Conservation (phyloP, 805 yeast species). For the Saccharomycopsis sp. region DNA sequence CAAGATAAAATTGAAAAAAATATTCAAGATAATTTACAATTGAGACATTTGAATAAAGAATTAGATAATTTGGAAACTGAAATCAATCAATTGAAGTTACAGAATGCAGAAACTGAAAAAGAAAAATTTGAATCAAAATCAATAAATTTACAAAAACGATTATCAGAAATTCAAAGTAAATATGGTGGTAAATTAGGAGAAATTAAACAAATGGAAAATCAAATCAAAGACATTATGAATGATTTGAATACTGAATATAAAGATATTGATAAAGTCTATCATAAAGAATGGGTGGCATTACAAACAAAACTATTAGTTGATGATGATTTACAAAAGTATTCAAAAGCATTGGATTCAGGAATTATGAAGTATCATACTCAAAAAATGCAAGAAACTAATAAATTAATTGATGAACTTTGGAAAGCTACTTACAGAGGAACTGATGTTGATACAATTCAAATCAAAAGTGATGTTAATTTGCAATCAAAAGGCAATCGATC, state of each 20-base stretch:
- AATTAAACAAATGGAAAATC: constrained; percentile 70
- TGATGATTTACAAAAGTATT: constrained; percentile 72
- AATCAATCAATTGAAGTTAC: constrained; percentile 37
- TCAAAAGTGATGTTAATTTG: constrained; percentile 54
- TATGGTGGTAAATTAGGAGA: constrained; percentile 81
- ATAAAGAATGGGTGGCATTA: constrained; percentile 60
- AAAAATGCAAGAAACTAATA: constrained; percentile 88
- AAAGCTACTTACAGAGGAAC: constrained; percentile 88
- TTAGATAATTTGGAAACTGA: constrained; percentile 20
- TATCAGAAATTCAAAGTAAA: constrained; percentile 46
- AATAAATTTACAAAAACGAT: constrained; percentile 35
- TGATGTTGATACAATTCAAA: constrained; percentile 84
- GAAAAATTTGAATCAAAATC: constrained; percentile 50
- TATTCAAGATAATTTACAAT: constrained; percentile 16
- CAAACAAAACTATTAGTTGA: constrained; percentile 69
- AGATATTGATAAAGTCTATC: constrained; percentile 52
- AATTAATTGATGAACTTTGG: constrained; percentile 87
- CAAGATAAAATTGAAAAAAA: constrained; percentile 14
- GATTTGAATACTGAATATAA: constrained; percentile 67
- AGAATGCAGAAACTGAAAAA: constrained; percentile 51
- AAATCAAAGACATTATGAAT: constrained; percentile 39
- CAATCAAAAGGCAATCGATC: constrained; percentile 40
- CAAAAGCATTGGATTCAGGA: constrained; percentile 82
- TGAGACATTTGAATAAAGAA: constrained; percentile 9
- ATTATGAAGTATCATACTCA: constrained; percentile 86